phyloP scores from a whole-genome alignment of 768 basidiomycete genomes.

The Boletus huronensis region DNA sequence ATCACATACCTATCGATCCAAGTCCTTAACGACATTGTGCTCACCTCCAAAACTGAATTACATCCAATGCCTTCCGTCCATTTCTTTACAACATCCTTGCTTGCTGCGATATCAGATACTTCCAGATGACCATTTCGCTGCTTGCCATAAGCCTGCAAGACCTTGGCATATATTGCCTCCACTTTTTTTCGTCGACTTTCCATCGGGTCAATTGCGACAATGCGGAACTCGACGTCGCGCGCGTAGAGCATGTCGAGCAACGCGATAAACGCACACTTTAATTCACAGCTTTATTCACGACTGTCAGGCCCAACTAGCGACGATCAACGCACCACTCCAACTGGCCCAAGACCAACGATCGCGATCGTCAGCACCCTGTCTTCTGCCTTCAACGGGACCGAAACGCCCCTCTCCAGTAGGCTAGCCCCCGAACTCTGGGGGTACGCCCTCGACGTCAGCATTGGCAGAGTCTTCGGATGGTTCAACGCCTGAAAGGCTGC shows the following conservation, averaged over 20 bases:
- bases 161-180: conserved; percentile 51
- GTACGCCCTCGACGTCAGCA: conserved; percentile 58
- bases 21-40: background rate
- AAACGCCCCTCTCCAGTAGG: background rate
- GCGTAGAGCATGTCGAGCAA: conserved; percentile 58
- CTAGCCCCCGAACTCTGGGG: conserved; percentile 35
- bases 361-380: conserved; percentile 60
- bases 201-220: conserved; percentile 64
- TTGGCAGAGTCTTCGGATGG: conserved; percentile 66
- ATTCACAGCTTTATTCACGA: background rate
- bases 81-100: conserved; percentile 43
- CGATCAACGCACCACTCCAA: conserved; percentile 52
- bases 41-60: conserved; percentile 65
- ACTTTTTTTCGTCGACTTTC: conserved; percentile 57
- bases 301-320: background rate
- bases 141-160: conserved; percentile 39
- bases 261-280: conserved; percentile 57
- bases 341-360: conserved; percentile 73
- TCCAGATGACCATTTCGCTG: conserved; percentile 41
- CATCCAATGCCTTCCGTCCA: conserved; percentile 61
- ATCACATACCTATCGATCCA: background rate
- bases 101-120: conserved; percentile 49
- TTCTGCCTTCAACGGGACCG: conserved; percentile 35
- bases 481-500: conserved; percentile 68
- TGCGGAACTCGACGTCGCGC: conserved; percentile 44